Evolutionary conservation across 140 eudicot species (phyloP), one percentile per base, ranked within the genome.

Genomic region (Senecio squalidus): DNA sequence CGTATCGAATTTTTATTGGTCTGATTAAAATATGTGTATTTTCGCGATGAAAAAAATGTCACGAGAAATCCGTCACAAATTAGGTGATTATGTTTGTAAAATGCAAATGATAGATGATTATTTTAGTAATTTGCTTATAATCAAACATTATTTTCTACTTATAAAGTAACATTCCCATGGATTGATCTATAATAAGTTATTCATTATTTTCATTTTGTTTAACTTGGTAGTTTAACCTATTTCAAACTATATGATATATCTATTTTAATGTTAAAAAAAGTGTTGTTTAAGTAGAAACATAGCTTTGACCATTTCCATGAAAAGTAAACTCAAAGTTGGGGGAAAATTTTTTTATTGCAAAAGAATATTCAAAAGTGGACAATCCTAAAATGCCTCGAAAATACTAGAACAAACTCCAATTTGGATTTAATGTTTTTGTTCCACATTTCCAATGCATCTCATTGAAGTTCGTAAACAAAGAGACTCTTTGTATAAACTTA

Each of bases 311-410:
- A 48, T 69, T 49, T 58, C 23, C 26, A 50, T 27, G 55, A 69
- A 68, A 68, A 58, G 27, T 52, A 45, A 62, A 62, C 46, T 47
- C 47, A 62, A 62, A 56, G 66, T 20, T 22, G 31, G 9, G 44
- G 25, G 47, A 34, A 2, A n/a, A n/a, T n/a, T 4, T 15, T 40
- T 54, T 9, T 43, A 6, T 31, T 30, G 22, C 24, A 40, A 31
- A 9, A 34, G 75, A 76, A 76, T 71, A 71, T 60, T 60, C 64
- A 54, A 54, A 63, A 47, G 62, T 29, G 48, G 65, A 38, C 29
- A 58, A 55, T 54, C 76, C 63, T 71, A 55, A 27, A 56, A 20
- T 20, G 58, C 68, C 74, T 68, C 53, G 67, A 58, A 68, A 68
- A 11, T 58, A 33, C 23, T 58, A 24, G 43, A 9, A 53, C 60